These are phyloP conservation scores for Apiospora arundinis DNA, from an alignment of 2,329 filamentous ascomycete species.

Conservation along the genomic window DNA sequence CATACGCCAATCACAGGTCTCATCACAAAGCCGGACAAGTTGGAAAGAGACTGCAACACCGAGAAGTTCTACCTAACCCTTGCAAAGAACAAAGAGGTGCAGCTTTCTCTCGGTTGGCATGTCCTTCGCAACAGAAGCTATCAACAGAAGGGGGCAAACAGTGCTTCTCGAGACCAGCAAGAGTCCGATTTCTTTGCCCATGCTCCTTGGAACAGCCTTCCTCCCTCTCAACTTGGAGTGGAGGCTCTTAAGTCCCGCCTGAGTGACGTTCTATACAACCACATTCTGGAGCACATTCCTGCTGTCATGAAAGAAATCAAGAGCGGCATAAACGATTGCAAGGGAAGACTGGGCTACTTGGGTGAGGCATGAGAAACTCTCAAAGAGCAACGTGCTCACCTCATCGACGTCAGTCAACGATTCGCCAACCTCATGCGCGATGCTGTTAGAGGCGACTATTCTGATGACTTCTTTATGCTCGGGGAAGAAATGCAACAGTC, in stretches of 20 bases:
- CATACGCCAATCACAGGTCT: constrained; percentile 28
- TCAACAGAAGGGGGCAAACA: background rate
- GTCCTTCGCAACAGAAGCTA: constrained; percentile 49
- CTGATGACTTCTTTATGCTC: constrained; percentile 36
- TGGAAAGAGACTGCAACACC: constrained; percentile 41
- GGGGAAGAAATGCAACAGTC: constrained; percentile 24
- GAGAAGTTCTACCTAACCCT: constrained; percentile 47
- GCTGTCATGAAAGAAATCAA: constrained; percentile 40
- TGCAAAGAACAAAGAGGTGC: constrained; percentile 50
- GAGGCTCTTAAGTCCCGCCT: constrained; percentile 34
- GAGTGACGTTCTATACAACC: constrained; percentile 32
- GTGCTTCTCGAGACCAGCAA: constrained; percentile 20
- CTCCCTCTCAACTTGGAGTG: constrained; percentile 28
- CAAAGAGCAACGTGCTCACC: constrained; percentile 38
- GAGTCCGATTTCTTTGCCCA: constrained; percentile 29
- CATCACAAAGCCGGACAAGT: constrained; percentile 54
- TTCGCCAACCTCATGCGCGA: constrained; percentile 35
- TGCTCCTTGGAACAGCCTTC: constrained; percentile 24
- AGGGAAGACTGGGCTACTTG: constrained; percentile 31
- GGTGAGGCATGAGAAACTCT: constrained; percentile 32
- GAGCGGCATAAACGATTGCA: constrained; percentile 32
- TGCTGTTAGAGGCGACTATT: constrained; percentile 39
- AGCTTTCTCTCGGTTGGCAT: constrained; percentile 58
- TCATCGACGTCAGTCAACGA: constrained; percentile 36
- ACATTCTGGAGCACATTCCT: constrained; percentile 41